A percentile compares a stretch with the other conserved stretches of the same genome.
Evolutionary conservation across 1,139 yeast species (phyloP).

Genomic region (Magnusiomyces starmeri): DNA sequence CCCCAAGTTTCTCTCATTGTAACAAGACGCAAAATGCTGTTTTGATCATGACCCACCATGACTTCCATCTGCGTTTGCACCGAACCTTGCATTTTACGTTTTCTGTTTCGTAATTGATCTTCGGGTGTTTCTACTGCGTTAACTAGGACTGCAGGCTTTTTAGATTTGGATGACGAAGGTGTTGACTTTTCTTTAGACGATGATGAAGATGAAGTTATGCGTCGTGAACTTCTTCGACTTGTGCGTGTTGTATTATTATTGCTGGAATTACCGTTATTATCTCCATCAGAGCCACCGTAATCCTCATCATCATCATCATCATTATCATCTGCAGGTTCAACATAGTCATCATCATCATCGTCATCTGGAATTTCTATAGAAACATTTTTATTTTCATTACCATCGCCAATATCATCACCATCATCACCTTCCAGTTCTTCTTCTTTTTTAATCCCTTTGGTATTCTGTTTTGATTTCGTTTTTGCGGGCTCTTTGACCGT

Average conservation of each 20-base stretch:
- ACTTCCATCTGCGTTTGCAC: background rate
- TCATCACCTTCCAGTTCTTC: constrained; percentile 23
- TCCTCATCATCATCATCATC: constrained; percentile 14
- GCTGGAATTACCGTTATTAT: background rate
- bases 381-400: constrained; percentile 14
- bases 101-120: too few species aligned
- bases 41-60: constrained; percentile 1
- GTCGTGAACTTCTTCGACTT: constrained; percentile 1
- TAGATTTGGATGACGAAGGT: background rate
- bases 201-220: constrained; percentile 6
- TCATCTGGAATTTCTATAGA: constrained; percentile 13
- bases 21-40: background rate
- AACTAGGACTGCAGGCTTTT: background rate
- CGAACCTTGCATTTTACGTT: constrained; percentile 2
- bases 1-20: constrained; percentile 29
- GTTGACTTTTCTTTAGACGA: background rate
- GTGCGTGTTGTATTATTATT: background rate
- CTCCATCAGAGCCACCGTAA: constrained; percentile 3
- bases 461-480: constrained; percentile 11
- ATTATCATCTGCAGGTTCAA: constrained; percentile 9
- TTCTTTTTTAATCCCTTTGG: too few species aligned
- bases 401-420: too few species aligned
- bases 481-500: constrained; percentile 3
- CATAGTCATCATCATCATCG: constrained; percentile 17
- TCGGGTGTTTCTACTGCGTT: too few species aligned